Conservation (phyloP, 1,139 yeast species). For the Suhomyces ambrosiae region DNA sequence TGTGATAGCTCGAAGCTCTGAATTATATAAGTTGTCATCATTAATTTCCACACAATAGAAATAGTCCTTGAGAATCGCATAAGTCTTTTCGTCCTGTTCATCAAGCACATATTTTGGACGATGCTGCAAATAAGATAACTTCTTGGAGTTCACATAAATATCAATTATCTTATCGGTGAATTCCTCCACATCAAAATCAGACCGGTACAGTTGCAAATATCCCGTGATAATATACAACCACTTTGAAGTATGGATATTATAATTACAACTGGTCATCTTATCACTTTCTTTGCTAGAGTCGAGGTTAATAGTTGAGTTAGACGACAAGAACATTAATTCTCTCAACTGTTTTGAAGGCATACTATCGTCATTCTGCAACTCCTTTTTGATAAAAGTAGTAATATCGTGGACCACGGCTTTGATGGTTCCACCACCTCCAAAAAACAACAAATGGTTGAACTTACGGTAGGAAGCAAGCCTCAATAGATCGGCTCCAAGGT, state of each 20-base stretch:
- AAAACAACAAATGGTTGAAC: conserved; percentile 31
- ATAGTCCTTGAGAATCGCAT: conserved; percentile 24
- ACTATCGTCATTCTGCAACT: conserved; percentile 22
- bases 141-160: conserved; percentile 30
- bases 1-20: conserved; percentile 23
- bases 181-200: conserved; percentile 28
- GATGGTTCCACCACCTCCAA: conserved; percentile 40
- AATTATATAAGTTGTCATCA: conserved; percentile 24
- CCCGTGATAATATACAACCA: conserved; percentile 44
- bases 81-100: conserved; percentile 16
- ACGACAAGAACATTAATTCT: conserved; percentile 21
- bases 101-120: conserved; percentile 12
- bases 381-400: conserved; percentile 38
- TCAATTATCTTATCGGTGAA: conserved; percentile 35
- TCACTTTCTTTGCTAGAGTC: conserved; percentile 5
- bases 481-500: conserved; percentile 40
- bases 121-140: conserved; percentile 14
- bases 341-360: conserved; percentile 26
- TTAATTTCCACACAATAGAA: conserved; percentile 27
- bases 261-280: conserved; percentile 11
- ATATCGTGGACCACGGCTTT: conserved; percentile 41
- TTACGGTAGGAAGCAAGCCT: conserved; percentile 39
- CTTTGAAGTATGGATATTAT: conserved; percentile 18
- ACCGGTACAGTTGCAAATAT: conserved; percentile 31
- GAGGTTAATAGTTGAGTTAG: conserved; percentile 11